These are phyloP conservation scores for Podaxis rugospora DNA, from an alignment of 768 basidiomycete species.

Conservation along the genomic window DNA sequence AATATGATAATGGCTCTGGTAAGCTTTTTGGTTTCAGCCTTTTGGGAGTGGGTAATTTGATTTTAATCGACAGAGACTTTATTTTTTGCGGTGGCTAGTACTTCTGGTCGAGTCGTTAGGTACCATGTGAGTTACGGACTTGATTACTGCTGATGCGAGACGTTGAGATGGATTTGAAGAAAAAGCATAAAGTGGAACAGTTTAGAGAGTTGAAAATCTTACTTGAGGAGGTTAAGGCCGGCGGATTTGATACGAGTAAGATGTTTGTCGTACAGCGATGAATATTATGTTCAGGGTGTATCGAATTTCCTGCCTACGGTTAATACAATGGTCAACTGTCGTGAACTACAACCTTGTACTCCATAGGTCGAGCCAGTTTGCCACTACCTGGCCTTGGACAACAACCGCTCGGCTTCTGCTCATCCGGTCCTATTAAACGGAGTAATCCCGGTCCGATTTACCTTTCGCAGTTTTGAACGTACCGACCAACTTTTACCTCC, in stretches of 20 bases:
- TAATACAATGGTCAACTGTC: too few species aligned
- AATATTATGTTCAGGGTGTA: background rate
- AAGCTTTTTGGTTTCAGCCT: background rate
- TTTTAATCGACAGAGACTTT: constrained; percentile 43
- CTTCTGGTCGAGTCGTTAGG: constrained; percentile 69
- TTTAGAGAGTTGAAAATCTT: background rate
- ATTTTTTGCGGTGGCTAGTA: constrained; percentile 73
- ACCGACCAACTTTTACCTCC: too few species aligned
- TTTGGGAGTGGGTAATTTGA: background rate
- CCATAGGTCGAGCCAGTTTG: too few species aligned
- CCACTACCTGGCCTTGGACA: too few species aligned
- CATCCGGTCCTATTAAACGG: too few species aligned
- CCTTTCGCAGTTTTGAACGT: too few species aligned
- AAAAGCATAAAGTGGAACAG: background rate
- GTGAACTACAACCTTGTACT: too few species aligned
- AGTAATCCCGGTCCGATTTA: too few species aligned
- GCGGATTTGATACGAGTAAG: background rate
- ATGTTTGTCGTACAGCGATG: background rate
- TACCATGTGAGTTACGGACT: constrained; percentile 47
- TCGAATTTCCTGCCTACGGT: too few species aligned
- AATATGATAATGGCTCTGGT: constrained; percentile 25
- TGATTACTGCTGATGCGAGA: background rate
- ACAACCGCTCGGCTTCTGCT: too few species aligned
- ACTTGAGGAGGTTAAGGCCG: background rate
- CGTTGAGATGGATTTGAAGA: background rate